A percentile compares a stretch with the other conserved stretches of the same genome.
Evolutionary conservation across 768 basidiomycete species (phyloP).

Genomic region (Boletus pseudo-olivaceus): DNA sequence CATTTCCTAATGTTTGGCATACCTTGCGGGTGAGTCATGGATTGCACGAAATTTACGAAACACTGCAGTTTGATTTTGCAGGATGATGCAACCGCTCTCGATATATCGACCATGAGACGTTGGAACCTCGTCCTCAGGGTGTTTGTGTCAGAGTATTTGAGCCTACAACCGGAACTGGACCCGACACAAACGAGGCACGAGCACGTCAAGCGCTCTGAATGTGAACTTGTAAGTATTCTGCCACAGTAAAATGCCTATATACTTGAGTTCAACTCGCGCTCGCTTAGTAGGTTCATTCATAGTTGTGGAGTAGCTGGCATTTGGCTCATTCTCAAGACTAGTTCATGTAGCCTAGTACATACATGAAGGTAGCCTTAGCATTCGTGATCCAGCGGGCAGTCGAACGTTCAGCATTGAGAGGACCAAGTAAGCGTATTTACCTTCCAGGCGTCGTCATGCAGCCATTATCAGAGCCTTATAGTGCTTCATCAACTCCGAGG

Average conservation of each 20-base stretch:
- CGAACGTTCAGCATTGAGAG: not conserved
- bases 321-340: not conserved
- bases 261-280: not conserved
- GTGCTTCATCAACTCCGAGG: slow-evolving; percentile 38
- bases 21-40: slow-evolving; percentile 53
- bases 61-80: slow-evolving; percentile 29
- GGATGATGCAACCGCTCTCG: slow-evolving; percentile 88
- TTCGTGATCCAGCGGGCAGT: not conserved
- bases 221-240: slow-evolving; percentile 45
- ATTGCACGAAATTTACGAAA: not conserved
- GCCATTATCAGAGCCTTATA: slow-evolving; percentile 38
- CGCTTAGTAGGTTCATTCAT: slow-evolving; percentile 19
- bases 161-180: slow-evolving; percentile 51
- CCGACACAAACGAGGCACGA: slow-evolving; percentile 24
- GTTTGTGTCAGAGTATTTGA: slow-evolving; percentile 87
- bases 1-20: slow-evolving; percentile 93
- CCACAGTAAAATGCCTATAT: not conserved
- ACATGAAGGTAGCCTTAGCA: not conserved
- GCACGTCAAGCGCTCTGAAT: slow-evolving; percentile 35
- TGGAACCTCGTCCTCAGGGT: slow-evolving; percentile 90
- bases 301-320: not conserved
- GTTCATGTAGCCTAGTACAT: not conserved
- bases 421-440: slow-evolving; percentile 5
- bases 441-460: slow-evolving; percentile 11
- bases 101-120: slow-evolving; percentile 78